phyloP scores from a whole-genome alignment of 192 early-diverging fungal genomes.

The Chytriomyces sp. region DNA sequence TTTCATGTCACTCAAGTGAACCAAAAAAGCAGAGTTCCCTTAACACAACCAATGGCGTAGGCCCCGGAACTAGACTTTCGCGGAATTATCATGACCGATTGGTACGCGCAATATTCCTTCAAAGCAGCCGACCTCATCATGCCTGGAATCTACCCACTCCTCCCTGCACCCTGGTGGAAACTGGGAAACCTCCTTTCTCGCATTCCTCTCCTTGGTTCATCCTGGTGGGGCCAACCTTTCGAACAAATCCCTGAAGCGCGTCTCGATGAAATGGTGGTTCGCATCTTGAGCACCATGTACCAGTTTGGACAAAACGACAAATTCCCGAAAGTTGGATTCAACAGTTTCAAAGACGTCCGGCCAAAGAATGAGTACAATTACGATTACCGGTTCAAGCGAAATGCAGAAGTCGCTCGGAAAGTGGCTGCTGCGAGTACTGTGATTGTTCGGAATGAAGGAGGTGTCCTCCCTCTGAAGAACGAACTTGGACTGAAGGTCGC shows the following conservation, averaged over 20 bases:
- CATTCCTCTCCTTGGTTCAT: not conserved
- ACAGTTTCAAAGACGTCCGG: not conserved
- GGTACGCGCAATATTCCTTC: conserved; percentile 54
- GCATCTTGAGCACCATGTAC: conserved; percentile 53
- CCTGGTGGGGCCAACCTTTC: not conserved
- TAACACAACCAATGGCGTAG: too few species aligned
- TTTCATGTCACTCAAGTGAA: not conserved
- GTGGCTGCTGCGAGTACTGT: conserved; percentile 48
- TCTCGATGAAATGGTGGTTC: conserved; percentile 58
- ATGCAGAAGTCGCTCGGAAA: conserved; percentile 34
- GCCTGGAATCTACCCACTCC: conserved; percentile 47
- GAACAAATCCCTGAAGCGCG: conserved; percentile 34
- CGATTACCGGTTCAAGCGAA: conserved; percentile 33
- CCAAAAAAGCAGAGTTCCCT: too few species aligned
- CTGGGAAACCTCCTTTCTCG: not conserved
- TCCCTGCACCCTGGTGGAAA: not conserved
- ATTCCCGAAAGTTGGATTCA: conserved; percentile 13
- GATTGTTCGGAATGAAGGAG: conserved; percentile 45
- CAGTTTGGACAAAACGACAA: conserved; percentile 43
- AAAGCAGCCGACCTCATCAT: conserved; percentile 65
- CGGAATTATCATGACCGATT: conserved; percentile 71
- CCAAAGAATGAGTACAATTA: conserved; percentile 14
- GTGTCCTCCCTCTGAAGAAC: conserved; percentile 40
- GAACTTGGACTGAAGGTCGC: conserved; percentile 30
- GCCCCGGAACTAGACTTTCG: conserved; percentile 57